These are phyloP conservation scores for Termitomyces sp. DNA, from an alignment of 768 basidiomycete genomes.

Conservation along the genomic window DNA sequence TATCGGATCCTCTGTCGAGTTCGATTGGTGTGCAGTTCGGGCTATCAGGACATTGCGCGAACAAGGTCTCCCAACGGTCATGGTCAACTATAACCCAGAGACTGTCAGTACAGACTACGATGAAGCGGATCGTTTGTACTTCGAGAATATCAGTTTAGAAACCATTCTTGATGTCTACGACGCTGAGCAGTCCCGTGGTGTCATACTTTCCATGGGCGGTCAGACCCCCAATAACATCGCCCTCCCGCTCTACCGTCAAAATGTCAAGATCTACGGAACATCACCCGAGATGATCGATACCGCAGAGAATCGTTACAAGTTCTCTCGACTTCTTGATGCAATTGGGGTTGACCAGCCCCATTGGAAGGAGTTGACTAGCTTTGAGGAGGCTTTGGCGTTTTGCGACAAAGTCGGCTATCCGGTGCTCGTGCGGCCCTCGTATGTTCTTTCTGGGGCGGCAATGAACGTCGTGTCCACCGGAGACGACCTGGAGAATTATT, in stretches of 20 bases:
- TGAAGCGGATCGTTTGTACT: constrained; percentile 97
- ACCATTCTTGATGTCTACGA: constrained; percentile 98
- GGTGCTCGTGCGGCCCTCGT: constrained; percentile 95
- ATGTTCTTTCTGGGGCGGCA: constrained; percentile 98
- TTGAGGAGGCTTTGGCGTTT: constrained; percentile 84
- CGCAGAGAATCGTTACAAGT: constrained; percentile 99
- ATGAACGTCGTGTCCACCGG: constrained; percentile 98
- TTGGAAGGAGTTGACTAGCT: constrained; percentile 96
- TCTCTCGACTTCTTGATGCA: constrained; percentile 95
- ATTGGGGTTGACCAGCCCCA: constrained; percentile 97
- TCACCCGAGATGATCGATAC: constrained; percentile 99
- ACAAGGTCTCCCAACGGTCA: constrained; percentile 92
- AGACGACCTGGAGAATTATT: constrained; percentile 88
- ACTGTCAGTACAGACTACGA: constrained; percentile 99
- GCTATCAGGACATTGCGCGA: constrained; percentile 95
- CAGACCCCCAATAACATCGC: constrained; percentile 99
- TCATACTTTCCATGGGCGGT: constrained; percentile 97
- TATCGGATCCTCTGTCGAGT: constrained; percentile 98
- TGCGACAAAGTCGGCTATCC: constrained; percentile 94
- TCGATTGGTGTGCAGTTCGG: constrained; percentile 99
- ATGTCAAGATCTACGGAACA: constrained; percentile 97
- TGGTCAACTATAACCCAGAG: constrained; percentile 99
- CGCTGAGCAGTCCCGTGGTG: constrained; percentile 80
- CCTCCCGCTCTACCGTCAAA: constrained; percentile 91
- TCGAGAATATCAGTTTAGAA: constrained; percentile 97